Conservation (phyloP, 1,139 yeast genomes). For the Suhomyces anneliseae region DNA sequence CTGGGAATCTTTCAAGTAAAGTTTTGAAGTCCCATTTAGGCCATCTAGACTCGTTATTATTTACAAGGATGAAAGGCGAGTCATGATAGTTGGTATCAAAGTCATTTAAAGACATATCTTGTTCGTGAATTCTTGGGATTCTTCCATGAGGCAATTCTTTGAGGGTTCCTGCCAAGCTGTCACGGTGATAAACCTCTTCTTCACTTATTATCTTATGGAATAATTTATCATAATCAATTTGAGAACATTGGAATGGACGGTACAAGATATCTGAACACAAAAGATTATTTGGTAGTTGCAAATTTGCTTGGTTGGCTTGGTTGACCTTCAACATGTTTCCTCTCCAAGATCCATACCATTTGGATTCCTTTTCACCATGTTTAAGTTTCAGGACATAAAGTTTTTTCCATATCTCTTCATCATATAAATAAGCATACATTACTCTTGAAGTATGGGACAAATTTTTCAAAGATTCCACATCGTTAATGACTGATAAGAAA, state of each 20-base stretch:
- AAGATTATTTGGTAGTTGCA: slow-evolving; percentile 37
- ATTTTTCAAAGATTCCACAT: slow-evolving; percentile 45
- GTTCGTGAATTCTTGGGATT: slow-evolving; percentile 49
- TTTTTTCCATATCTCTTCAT: slow-evolving; percentile 79
- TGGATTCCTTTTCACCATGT: slow-evolving; percentile 16
- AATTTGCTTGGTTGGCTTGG: slow-evolving; percentile 35
- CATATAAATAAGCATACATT: slow-evolving; percentile 69
- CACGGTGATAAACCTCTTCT: slow-evolving; percentile 37
- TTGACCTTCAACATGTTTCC: slow-evolving; percentile 50
- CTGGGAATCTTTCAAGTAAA: slow-evolving; percentile 54
- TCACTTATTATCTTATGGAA: slow-evolving; percentile 51
- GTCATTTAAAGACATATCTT: slow-evolving; percentile 35
- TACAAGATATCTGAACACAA: slow-evolving; percentile 62
- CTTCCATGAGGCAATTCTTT: slow-evolving; percentile 34
- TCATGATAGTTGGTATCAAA: slow-evolving; percentile 51
- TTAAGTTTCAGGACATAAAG: slow-evolving; percentile 38
- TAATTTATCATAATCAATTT: slow-evolving; percentile 54
- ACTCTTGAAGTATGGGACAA: slow-evolving; percentile 62
- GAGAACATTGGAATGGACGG: slow-evolving; percentile 79
- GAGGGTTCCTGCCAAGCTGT: slow-evolving; percentile 18
- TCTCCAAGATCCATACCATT: slow-evolving; percentile 84
- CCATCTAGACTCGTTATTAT: slow-evolving; percentile 47
- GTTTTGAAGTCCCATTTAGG: slow-evolving; percentile 63
- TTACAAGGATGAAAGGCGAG: slow-evolving; percentile 68
- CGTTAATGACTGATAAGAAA: slow-evolving; percentile 45